These are phyloP conservation scores for Glaciozyma antarctica DNA, from an alignment of 768 basidiomycete species.

Conservation along the genomic window DNA sequence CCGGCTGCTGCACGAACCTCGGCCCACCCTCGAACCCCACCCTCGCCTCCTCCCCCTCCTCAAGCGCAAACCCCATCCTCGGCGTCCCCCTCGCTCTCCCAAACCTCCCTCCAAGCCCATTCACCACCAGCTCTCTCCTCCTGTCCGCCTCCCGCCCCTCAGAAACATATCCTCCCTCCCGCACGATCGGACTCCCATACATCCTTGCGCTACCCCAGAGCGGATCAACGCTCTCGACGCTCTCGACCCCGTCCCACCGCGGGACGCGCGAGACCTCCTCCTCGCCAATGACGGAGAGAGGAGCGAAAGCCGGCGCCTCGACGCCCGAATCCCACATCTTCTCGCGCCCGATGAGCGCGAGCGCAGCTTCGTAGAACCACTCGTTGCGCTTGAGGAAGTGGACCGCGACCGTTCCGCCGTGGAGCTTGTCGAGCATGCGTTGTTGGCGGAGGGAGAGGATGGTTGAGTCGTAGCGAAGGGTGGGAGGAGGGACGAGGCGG, in stretches of 20 bases:
- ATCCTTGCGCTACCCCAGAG: neutral
- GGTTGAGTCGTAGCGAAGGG: conserved; percentile 29
- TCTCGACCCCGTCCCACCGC: conserved; percentile 3
- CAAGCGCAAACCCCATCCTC: neutral
- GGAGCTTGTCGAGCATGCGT: conserved; percentile 34
- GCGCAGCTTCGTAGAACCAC: conserved; percentile 90
- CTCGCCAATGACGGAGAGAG: conserved; percentile 4
- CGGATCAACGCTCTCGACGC: conserved; percentile 3
- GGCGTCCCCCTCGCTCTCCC: neutral
- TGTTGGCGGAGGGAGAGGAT: conserved; percentile 25
- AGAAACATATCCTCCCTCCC: conserved; percentile 22
- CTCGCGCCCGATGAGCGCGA: conserved; percentile 58
- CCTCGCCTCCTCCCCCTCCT: neutral
- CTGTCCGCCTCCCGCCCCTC: conserved; percentile 4
- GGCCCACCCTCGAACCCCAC: too few relatives aligned
- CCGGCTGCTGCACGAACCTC: neutral
- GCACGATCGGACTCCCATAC: conserved; percentile 5
- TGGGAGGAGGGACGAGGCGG: conserved; percentile 30
- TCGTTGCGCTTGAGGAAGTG: conserved; percentile 96
- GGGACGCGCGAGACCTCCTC: conserved; percentile 2
- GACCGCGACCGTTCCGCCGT: conserved; percentile 84
- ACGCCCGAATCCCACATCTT: conserved; percentile 34
- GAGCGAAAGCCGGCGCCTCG: conserved; percentile 23
- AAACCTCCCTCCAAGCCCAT: too few relatives aligned
- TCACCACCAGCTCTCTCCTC: neutral